Evolutionary conservation across 768 basidiomycete species (phyloP).

Genomic region (Kwoniella dejecticola): DNA sequence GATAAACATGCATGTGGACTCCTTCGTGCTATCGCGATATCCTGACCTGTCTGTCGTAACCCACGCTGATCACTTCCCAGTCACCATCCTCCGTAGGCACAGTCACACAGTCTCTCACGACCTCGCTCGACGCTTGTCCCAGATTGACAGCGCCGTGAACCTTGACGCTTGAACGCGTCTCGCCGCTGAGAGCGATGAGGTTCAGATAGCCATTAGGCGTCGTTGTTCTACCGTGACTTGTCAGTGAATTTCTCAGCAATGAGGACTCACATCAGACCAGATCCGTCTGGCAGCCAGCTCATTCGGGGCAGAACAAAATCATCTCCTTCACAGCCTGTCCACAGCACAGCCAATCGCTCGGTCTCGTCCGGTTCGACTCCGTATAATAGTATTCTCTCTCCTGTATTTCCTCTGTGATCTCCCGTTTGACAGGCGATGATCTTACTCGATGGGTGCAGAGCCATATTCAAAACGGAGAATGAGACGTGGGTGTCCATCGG

Average conservation of each 20-base stretch:
- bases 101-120: constrained; percentile 44
- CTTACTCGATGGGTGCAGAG: constrained; percentile 45
- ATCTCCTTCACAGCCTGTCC: constrained; percentile 50
- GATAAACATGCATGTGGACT: not conserved
- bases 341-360: constrained; percentile 44
- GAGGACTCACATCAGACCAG: constrained; percentile 49
- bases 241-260: constrained; percentile 3
- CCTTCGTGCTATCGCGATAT: constrained; percentile 27
- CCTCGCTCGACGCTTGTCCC: constrained; percentile 42
- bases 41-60: constrained; percentile 50
- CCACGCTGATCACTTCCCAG: constrained; percentile 46
- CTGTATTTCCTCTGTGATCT: constrained; percentile 49
- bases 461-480: constrained; percentile 52
- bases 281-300: constrained; percentile 53
- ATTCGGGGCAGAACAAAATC: constrained; percentile 53
- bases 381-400: constrained; percentile 52
- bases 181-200: constrained; percentile 41
- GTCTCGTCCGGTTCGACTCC: constrained; percentile 42
- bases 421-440: constrained; percentile 54
- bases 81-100: constrained; percentile 17
- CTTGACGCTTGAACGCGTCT: constrained; percentile 40
- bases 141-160: constrained; percentile 41
- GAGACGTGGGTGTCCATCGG: constrained; percentile 52
- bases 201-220: constrained; percentile 50
- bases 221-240: constrained; percentile 36